Evolutionary conservation across 768 basidiomycete genomes (phyloP).

Genomic region (Lentinus brumalis): DNA sequence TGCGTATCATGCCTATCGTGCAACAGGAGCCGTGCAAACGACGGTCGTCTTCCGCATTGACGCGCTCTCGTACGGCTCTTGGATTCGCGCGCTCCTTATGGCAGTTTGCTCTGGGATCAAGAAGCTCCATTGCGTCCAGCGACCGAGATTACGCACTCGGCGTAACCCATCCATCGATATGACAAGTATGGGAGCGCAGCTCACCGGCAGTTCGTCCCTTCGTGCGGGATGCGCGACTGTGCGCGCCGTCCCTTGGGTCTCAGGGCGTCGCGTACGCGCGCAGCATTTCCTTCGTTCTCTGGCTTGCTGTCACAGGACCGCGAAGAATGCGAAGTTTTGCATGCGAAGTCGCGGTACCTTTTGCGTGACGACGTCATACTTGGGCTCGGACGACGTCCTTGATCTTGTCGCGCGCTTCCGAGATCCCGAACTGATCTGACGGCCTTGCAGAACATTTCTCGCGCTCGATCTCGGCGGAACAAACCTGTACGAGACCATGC

Average conservation of each 20-base stretch:
- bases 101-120: too few species aligned
- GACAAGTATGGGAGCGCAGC: constrained; percentile 10
- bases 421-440: too few species aligned
- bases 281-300: too few species aligned
- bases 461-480: constrained; percentile 97
- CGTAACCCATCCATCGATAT: constrained; percentile 13
- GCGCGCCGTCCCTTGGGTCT: neutral
- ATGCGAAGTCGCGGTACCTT: too few species aligned
- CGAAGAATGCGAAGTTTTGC: too few species aligned
- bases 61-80: constrained; percentile 13
- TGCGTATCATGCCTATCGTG: neutral
- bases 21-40: neutral
- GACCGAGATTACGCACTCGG: constrained; percentile 16
- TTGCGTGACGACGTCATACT: too few species aligned
- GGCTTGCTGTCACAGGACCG: too few species aligned
- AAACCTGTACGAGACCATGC: constrained; percentile 72
- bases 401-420: too few species aligned
- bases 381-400: too few species aligned
- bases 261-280: too few species aligned
- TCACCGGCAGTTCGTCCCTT: constrained; percentile 5
- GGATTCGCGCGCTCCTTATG: constrained; percentile 16
- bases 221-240: neutral
- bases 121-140: too few species aligned
- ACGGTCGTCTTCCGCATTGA: constrained; percentile 4
- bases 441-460: too few species aligned